These are phyloP conservation scores for Myrica gale DNA, from an alignment of 306 rosid species.

Conservation along the genomic window DNA sequence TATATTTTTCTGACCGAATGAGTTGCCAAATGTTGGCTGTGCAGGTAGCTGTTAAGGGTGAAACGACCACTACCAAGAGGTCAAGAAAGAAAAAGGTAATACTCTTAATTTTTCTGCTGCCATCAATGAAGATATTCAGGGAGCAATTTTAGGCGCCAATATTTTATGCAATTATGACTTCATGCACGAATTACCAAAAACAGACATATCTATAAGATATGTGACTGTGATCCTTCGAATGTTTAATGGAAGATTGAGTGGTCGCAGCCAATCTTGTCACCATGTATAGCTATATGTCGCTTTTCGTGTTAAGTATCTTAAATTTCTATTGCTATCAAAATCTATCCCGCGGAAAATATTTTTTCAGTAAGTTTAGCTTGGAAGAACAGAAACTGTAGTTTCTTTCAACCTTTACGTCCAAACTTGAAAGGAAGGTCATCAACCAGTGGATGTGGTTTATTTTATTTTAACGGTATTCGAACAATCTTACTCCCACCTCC, in stretches of 20 bases:
- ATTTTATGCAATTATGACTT: neutral
- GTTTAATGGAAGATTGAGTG: neutral
- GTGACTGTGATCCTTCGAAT: neutral
- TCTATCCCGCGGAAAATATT: no score
- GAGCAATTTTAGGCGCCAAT: neutral
- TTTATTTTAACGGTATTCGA: no score
- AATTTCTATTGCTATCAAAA: no score
- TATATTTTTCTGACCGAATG: neutral
- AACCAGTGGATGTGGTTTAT: neutral
- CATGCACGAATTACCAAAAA: neutral
- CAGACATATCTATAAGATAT: neutral
- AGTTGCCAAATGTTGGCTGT: neutral
- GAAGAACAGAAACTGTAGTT: neutral
- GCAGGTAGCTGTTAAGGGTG: conserved; percentile 47
- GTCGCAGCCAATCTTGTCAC: neutral
- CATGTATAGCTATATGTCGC: neutral
- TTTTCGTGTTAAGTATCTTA: no score
- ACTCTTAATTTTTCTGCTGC: neutral
- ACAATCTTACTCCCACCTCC: neutral
- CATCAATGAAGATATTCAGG: neutral
- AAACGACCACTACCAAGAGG: conserved; percentile 43
- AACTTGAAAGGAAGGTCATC: neutral
- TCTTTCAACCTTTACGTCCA: neutral
- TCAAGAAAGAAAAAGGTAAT: conserved; percentile 68
- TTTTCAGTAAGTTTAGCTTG: no score